Conservation (phyloP, 495 filamentous ascomycete genomes). For the Cudoniella acicularis region DNA sequence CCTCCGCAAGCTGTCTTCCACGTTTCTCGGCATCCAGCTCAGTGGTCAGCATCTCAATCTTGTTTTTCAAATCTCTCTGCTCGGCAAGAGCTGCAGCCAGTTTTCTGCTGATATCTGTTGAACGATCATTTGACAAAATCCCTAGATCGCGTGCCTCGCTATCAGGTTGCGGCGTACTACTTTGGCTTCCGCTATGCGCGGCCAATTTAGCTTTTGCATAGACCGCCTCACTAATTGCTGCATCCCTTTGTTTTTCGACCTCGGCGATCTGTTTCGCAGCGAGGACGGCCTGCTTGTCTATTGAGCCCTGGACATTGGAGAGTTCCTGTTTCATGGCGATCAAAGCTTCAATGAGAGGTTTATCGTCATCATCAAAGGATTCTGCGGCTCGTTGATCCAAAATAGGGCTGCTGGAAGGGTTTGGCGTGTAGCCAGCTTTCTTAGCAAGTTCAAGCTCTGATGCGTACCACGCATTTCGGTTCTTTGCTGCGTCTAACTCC, state of each 20-base stretch:
- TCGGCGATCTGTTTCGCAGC: constrained; percentile 89
- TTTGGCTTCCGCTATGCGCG: constrained; percentile 69
- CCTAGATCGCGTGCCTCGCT: constrained; percentile 52
- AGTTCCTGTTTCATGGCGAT: constrained; percentile 85
- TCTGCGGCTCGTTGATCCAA: constrained; percentile 75
- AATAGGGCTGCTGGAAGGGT: constrained; percentile 63
- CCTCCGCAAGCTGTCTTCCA: constrained; percentile 79
- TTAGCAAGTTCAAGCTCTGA: constrained; percentile 88
- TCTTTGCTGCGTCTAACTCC: constrained; percentile 78
- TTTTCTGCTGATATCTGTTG: constrained; percentile 75
- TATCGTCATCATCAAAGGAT: constrained; percentile 82
- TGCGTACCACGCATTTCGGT: constrained; percentile 93
- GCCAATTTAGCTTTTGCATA: constrained; percentile 93
- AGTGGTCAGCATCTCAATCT: constrained; percentile 58
- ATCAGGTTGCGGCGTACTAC: constrained; percentile 69
- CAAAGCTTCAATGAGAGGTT: constrained; percentile 87
- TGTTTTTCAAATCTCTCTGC: constrained; percentile 70
- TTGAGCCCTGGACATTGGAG: constrained; percentile 74
- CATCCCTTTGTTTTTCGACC: constrained; percentile 88
- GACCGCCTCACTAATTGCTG: constrained; percentile 84
- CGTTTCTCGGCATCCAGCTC: constrained; percentile 80
- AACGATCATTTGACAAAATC: constrained; percentile 56
- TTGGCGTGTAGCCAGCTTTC: constrained; percentile 80
- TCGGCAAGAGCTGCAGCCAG: constrained; percentile 74
- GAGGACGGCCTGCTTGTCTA: constrained; percentile 77